Evolutionary conservation across 139 green algal species (phyloP).

Genomic region (Klebsormidium nitens): DNA sequence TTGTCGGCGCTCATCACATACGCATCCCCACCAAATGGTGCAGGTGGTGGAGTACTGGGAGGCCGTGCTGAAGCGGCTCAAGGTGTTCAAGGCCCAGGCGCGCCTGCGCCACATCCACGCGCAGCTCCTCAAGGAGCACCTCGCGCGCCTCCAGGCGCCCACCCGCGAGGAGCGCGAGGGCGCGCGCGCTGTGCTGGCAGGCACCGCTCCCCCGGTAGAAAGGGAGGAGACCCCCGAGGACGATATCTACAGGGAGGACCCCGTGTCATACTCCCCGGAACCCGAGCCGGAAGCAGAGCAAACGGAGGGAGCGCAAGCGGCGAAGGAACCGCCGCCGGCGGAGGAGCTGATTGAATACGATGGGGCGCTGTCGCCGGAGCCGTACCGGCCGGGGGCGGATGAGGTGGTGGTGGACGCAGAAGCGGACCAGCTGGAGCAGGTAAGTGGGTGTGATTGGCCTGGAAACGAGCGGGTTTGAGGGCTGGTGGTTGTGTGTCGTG

Average conservation of each 20-base stretch:
- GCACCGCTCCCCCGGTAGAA: background rate
- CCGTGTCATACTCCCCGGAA: constrained; percentile 35
- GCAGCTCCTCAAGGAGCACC: constrained; percentile 24
- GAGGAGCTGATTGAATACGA: too few species aligned
- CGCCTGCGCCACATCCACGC: constrained; percentile 31
- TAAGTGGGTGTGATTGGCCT: too few species aligned
- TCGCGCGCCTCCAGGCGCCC: constrained; percentile 10
- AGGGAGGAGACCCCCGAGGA: background rate
- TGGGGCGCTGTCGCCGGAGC: too few species aligned
- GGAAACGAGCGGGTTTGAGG: too few species aligned
- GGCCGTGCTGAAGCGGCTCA: constrained; percentile 35
- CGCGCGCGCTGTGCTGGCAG: background rate
- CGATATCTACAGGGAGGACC: constrained; percentile 12
- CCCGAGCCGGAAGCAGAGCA: constrained; percentile 29
- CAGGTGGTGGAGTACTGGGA: constrained; percentile 46
- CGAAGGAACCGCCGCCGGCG: constrained; percentile 44
- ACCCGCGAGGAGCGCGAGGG: background rate
- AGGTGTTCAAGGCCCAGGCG: constrained; percentile 35
- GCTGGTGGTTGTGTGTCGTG: too few species aligned
- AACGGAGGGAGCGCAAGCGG: constrained; percentile 34
- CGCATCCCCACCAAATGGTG: too few species aligned
- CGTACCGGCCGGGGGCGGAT: too few species aligned
- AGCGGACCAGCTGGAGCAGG: constrained; percentile 42
- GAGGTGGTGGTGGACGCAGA: constrained; percentile 38
- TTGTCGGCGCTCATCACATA: too few species aligned